Base-by-base conservation (phyloP, 139 green algal genomes). In the Picochlorum sp. region DNA sequence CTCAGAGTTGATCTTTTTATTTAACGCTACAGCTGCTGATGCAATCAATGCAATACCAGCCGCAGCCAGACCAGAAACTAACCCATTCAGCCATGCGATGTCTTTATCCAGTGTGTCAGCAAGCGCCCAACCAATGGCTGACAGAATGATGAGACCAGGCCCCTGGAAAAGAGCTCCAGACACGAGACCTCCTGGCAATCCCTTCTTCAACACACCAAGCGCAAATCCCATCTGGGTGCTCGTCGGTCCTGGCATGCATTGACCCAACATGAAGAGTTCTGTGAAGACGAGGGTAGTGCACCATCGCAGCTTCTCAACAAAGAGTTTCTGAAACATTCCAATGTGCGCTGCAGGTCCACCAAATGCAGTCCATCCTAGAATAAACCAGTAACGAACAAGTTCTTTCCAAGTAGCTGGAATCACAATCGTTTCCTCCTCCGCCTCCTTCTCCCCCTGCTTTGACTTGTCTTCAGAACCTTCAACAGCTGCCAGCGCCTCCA, bases 241-340 rank as follows among this genome's bases (percentile, higher is more conserved):
- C 15, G 89, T 91, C 47, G 92, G 92, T 3, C 92, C 92, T 1
- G 90, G 90, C 62, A 96, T 70, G 76, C 85, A 93, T 70, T 94
- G 83, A 1, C 81, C 82, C 62, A 97, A 75, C 24, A 87, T 83
- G 24, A 97, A 84, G 20, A 97, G 80, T 80, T 97, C 92, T 26
- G 83, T 77, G 63, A 94, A 97, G 7, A 92, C 73, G 1, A 73
- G 47, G 11, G 73, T 47, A 45, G 66, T 85, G 71, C 91, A 78
- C 90, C 90, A 96, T n/a, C 66, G 71, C 31, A 87, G 69, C 58
- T 75, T 83, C 49, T 90, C 76, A 24, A 94, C 84, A 56, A 95
- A 85, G 0, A 79, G 57, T 81, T 89, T 71, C 37, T 58, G 60
- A 50, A 56, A 69, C 34, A 50, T 59, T 41, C 34, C 87, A 44